phyloP scores from a whole-genome alignment of 208 protist species.

The Trypanosoma cruzi region DNA sequence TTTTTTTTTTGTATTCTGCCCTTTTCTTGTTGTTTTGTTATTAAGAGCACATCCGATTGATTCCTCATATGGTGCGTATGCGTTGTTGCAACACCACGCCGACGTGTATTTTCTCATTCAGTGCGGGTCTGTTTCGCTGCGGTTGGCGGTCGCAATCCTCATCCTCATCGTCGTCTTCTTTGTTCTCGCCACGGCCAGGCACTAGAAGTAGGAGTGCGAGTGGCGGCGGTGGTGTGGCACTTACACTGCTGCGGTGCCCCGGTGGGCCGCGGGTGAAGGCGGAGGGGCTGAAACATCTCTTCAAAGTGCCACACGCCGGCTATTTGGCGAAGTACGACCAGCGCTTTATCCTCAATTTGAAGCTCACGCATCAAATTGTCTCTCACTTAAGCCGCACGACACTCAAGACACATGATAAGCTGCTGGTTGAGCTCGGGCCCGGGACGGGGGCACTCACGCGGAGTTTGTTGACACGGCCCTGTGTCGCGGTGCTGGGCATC shows the following conservation, averaged over 20 bases:
- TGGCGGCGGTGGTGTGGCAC: conserved; percentile 4
- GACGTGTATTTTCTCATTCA: not conserved
- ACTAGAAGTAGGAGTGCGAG: conserved; percentile 2
- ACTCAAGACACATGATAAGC: conserved; percentile 70
- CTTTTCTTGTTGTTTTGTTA: not conserved
- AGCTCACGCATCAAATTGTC: conserved; percentile 85
- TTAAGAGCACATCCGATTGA: not conserved
- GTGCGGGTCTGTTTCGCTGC: not conserved
- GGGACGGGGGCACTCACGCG: conserved; percentile 83
- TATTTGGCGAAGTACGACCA: conserved; percentile 89
- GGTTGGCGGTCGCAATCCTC: not conserved
- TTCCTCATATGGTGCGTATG: not conserved
- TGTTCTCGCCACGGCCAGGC: not conserved
- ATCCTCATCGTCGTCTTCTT: conserved; percentile 11
- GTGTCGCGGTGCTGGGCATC: conserved; percentile 77
- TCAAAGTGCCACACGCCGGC: conserved; percentile 85
- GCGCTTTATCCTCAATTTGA: conserved; percentile 88
- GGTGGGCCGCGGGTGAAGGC: conserved; percentile 82
- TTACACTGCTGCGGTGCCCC: conserved; percentile 78
- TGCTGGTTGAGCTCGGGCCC: conserved; percentile 86
- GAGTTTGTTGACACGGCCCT: conserved; percentile 83
- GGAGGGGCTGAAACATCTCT: conserved; percentile 83
- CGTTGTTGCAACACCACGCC: not conserved
- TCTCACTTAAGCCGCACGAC: conserved; percentile 68
- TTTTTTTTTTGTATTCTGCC: not conserved